Evolutionary conservation across 2,329 filamentous ascomycete species (phyloP).

Genomic region (Cercospora brassicicola): DNA sequence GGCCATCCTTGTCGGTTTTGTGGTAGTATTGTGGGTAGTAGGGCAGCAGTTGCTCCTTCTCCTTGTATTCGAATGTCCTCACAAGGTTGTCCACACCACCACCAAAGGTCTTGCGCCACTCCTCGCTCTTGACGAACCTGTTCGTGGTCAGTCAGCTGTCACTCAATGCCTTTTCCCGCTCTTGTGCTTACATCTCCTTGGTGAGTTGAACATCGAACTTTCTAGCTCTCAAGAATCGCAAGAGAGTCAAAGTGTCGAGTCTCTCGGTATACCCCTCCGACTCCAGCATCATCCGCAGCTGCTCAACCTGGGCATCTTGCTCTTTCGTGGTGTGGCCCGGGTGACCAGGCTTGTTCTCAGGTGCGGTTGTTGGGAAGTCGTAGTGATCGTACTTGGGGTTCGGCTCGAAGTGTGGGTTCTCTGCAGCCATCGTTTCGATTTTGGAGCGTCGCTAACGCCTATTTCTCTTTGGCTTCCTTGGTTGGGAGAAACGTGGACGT

Average conservation of each 20-base stretch:
- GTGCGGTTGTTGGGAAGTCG: conserved; percentile 80
- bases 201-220: conserved; percentile 86
- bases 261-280: conserved; percentile 75
- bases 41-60: conserved; percentile 79
- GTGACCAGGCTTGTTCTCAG: conserved; percentile 71
- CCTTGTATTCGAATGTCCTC: conserved; percentile 78
- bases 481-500: neutral
- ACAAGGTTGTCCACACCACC: conserved; percentile 75
- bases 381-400: conserved; percentile 95
- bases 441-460: neutral
- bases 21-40: conserved; percentile 99
- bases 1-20: conserved; percentile 93
- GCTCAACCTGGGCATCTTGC: conserved; percentile 85
- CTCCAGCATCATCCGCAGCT: conserved; percentile 84
- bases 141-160: conserved; percentile 29
- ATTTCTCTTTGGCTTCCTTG: neutral
- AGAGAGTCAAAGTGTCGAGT: conserved; percentile 88
- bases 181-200: conserved; percentile 75
- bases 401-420: conserved; percentile 51
- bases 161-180: neutral
- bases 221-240: conserved; percentile 73
- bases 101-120: conserved; percentile 84
- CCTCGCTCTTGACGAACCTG: conserved; percentile 88
- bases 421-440: conserved; percentile 30
- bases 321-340: conserved; percentile 81